phyloP scores from a whole-genome alignment of 768 basidiomycete species.

The Amanita polypyramis region DNA sequence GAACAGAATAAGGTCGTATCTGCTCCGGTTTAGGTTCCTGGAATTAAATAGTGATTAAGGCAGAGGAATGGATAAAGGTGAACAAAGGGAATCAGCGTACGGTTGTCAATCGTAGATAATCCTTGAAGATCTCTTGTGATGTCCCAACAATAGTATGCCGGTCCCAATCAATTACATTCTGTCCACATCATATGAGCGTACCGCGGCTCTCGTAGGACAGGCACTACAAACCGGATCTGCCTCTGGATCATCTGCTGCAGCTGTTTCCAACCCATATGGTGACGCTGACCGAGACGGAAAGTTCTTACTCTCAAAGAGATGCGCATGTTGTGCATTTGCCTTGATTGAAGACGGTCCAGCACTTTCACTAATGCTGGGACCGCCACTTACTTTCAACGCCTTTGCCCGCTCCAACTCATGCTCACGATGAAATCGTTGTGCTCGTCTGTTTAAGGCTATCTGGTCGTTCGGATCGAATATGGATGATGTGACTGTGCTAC shows the following conservation, averaged over 20 bases:
- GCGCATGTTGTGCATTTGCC: constrained; percentile 38
- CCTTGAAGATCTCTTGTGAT: constrained; percentile 84
- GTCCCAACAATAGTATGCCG: constrained; percentile 91
- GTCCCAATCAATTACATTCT: constrained; percentile 99
- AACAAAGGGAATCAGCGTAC: constrained; percentile 28
- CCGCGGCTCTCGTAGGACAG: background rate
- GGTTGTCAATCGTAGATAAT: constrained; percentile 88
- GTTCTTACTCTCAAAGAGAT: constrained; percentile 34
- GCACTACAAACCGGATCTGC: constrained; percentile 49
- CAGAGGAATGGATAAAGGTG: constrained; percentile 2
- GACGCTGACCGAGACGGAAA: constrained; percentile 38
- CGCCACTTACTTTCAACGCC: constrained; percentile 14
- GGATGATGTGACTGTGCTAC: constrained; percentile 18
- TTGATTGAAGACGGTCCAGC: constrained; percentile 30
- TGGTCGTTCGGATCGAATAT: constrained; percentile 52
- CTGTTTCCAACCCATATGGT: constrained; percentile 23
- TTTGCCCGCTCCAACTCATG: constrained; percentile 73
- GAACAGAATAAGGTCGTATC: constrained; percentile 79
- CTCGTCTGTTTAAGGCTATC: constrained; percentile 63
- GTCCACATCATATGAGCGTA: constrained; percentile 4
- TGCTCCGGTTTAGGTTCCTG: constrained; percentile 93
- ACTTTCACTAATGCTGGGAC: constrained; percentile 23
- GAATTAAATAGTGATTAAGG: constrained; percentile 8
- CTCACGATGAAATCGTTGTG: constrained; percentile 85
- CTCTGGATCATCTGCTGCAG: constrained; percentile 51